These are phyloP conservation scores for Neurospora sp. DNA, from an alignment of 495 filamentous ascomycete species.

Conservation along the genomic window DNA sequence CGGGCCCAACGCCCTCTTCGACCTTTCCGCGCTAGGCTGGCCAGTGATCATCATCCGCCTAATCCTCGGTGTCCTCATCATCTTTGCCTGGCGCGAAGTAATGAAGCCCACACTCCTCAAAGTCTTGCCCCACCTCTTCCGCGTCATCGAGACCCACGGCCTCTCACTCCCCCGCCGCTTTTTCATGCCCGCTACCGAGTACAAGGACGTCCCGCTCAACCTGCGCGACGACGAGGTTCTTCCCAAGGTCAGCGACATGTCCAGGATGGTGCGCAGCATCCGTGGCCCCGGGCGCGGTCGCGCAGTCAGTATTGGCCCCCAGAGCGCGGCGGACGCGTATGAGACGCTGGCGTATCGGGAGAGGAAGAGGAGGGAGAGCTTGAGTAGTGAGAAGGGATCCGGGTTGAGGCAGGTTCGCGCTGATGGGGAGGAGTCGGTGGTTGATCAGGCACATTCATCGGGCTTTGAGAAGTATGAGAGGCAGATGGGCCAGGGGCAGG, in stretches of 20 bases:
- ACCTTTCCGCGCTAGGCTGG: conserved; percentile 46
- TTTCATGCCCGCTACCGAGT: conserved; percentile 83
- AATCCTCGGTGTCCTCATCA: conserved; percentile 64
- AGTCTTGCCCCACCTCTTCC: conserved; percentile 74
- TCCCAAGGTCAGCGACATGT: conserved; percentile 73
- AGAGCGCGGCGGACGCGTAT: conserved; percentile 92
- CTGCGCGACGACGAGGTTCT: conserved; percentile 78
- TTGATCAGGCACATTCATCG: conserved; percentile 9
- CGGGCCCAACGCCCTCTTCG: conserved; percentile 43
- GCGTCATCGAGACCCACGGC: conserved; percentile 69
- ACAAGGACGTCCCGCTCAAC: conserved; percentile 69
- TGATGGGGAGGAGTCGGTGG: conserved; percentile 6
- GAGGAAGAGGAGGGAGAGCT: conserved; percentile 66
- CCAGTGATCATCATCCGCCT: conserved; percentile 51
- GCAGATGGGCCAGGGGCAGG: conserved; percentile 53
- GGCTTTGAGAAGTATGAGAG: conserved; percentile 21
- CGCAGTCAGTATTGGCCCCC: conserved; percentile 84
- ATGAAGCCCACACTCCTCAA: conserved; percentile 75
- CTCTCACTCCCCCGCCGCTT: conserved; percentile 73
- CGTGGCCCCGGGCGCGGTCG: conserved; percentile 65
- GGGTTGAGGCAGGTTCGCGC: conserved; percentile 12
- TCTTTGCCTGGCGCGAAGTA: conserved; percentile 81
- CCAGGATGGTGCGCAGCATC: conserved; percentile 65
- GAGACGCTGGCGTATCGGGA: conserved; percentile 91
- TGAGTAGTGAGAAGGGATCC: conserved; percentile 20